Evolutionary conservation across 345 rosid species (phyloP).

Genomic region (Heritiera fomes): DNA sequence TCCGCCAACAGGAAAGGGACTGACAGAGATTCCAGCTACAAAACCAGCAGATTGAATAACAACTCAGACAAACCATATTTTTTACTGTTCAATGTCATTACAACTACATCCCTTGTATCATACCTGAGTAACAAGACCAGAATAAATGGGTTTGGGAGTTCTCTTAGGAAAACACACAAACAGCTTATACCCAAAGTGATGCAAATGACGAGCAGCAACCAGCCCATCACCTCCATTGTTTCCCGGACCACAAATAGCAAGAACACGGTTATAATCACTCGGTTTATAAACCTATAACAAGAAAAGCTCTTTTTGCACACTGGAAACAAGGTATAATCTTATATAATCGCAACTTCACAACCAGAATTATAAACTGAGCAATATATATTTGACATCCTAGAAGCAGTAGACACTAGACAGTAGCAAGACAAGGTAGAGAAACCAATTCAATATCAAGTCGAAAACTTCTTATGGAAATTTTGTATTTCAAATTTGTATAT

Average conservation of each 20-base stretch:
- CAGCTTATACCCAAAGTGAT: conserved; percentile 82
- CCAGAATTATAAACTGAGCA: not conserved
- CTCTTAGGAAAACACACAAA: conserved; percentile 77
- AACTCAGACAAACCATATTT: not conserved
- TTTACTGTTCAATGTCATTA: not conserved
- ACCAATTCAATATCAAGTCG: not conserved
- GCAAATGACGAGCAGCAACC: conserved; percentile 47
- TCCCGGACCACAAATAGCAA: conserved; percentile 91
- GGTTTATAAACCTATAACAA: conserved; percentile 21
- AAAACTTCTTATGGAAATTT: not conserved
- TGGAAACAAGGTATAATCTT: not conserved
- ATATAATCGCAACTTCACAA: conserved; percentile 8
- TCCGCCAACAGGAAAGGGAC: conserved; percentile 71
- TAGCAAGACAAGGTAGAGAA: not conserved
- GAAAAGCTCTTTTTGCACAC: not conserved
- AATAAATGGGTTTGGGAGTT: conserved; percentile 68
- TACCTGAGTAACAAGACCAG: conserved; percentile 88
- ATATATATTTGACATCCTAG: conserved; percentile 6
- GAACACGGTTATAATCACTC: conserved; percentile 45
- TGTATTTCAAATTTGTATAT: not conserved
- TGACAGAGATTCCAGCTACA: conserved; percentile 36
- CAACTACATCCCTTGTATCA: not conserved
- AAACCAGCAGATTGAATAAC: not conserved
- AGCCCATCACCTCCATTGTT: conserved; percentile 98
- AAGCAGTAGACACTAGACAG: not conserved